Conservation (phyloP, 2,329 filamentous ascomycete genomes). For the Epichloe gansuensis region DNA sequence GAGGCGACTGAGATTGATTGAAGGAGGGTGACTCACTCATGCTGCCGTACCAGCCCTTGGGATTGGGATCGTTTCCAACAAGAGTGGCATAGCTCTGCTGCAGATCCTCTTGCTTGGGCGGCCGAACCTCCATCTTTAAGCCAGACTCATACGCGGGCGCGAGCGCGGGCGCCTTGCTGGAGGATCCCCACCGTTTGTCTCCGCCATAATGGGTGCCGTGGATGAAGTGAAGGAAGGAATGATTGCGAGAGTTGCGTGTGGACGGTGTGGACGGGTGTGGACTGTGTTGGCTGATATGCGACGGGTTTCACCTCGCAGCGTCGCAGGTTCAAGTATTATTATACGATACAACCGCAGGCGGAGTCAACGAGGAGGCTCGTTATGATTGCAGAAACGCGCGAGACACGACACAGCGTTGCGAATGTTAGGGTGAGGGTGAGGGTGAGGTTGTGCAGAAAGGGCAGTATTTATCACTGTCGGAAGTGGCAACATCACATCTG, state of each 20-base stretch:
- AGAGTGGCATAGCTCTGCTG: constrained; percentile 67
- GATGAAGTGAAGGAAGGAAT: constrained; percentile 10
- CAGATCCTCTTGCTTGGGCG: constrained; percentile 70
- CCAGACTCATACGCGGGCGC: constrained; percentile 16
- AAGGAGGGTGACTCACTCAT: constrained; percentile 54
- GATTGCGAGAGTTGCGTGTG: neutral
- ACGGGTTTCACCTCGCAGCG: neutral
- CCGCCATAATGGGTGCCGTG: constrained; percentile 10
- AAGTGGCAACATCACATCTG: neutral
- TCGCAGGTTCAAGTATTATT: no score
- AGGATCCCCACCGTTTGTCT: constrained; percentile 17
- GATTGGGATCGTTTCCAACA: constrained; percentile 51
- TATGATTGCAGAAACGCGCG: no score
- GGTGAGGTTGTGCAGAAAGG: neutral
- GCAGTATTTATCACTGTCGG: neutral
- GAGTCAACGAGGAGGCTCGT: no score
- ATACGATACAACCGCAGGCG: no score
- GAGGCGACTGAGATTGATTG: neutral
- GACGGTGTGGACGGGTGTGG: neutral
- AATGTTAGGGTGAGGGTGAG: neutral
- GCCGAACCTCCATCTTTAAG: constrained; percentile 59
- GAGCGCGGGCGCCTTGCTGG: constrained; percentile 19
- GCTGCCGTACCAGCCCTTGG: constrained; percentile 77
- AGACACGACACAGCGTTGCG: no score
- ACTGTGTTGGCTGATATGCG: neutral